These are phyloP conservation scores for Kuraishia ogatae DNA, from an alignment of 805 yeast species.

Conservation along the genomic window DNA sequence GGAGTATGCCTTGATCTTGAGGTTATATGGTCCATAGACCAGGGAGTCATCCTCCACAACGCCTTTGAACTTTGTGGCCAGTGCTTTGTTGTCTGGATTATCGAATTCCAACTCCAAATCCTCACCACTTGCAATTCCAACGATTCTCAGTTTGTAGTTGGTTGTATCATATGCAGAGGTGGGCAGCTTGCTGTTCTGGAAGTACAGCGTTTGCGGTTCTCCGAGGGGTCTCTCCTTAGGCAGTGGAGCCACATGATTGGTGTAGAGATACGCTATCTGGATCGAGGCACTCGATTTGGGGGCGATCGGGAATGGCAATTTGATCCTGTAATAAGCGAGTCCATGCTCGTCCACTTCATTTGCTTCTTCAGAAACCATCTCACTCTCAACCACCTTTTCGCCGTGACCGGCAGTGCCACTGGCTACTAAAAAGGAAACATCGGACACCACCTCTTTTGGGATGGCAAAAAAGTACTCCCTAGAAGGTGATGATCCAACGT, in stretches of 20 bases:
- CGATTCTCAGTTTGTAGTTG: constrained; percentile 32
- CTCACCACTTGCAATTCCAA: constrained; percentile 37
- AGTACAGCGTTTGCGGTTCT: constrained; percentile 51
- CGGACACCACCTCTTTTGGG: constrained; percentile 31
- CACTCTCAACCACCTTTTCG: constrained; percentile 9
- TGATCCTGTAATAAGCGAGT: constrained; percentile 35
- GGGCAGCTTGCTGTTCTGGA: constrained; percentile 46
- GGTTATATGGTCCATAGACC: constrained; percentile 46
- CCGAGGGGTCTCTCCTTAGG: constrained; percentile 56
- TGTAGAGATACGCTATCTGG: constrained; percentile 37
- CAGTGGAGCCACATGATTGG: constrained; percentile 42
- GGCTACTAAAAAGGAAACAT: constrained; percentile 18
- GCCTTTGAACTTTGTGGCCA: constrained; percentile 1
- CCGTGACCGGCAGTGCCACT: constrained; percentile 8
- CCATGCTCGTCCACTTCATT: constrained; percentile 2
- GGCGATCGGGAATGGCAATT: constrained; percentile 56
- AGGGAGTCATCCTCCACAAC: constrained; percentile 30
- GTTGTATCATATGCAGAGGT: constrained; percentile 54
- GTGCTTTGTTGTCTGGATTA: constrained; percentile 1
- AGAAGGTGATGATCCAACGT: constrained; percentile 46
- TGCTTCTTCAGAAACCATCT: constrained; percentile 6
- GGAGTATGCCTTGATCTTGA: constrained; percentile 34
- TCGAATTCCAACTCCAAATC: constrained; percentile 25
- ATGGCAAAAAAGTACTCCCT: constrained; percentile 49
- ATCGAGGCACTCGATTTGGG: constrained; percentile 49